Percentiles rank a stretch among this genome's conserved stretches.
Evolutionary conservation across 345 rosid species (phyloP).

Genomic region (Cardamine resedifolia): DNA sequence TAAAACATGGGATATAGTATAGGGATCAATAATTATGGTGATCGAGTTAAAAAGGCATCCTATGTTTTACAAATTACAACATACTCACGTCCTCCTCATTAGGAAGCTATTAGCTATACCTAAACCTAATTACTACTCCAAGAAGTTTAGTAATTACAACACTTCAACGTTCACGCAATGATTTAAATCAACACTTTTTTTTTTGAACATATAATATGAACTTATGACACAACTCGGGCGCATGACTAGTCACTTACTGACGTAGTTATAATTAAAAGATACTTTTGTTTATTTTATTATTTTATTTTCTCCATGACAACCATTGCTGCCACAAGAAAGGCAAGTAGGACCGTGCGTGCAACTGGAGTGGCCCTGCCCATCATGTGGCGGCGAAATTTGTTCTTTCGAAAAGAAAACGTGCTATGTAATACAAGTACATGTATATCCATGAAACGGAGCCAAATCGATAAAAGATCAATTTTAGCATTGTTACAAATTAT

Average conservation of each 20-base stretch:
- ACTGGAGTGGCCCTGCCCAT: constrained; percentile 1
- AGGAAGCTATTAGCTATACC: too few species aligned
- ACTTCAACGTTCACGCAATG: neutral
- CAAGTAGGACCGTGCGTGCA: constrained; percentile 28
- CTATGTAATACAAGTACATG: neutral
- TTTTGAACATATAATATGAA: neutral
- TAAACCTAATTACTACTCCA: neutral
- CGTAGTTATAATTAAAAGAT: neutral
- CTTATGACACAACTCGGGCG: too few species aligned
- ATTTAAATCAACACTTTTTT: neutral
- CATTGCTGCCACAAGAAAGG: constrained; percentile 9
- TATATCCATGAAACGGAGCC: neutral
- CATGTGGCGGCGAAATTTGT: constrained; percentile 14
- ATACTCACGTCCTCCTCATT: too few species aligned
- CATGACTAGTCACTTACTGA: too few species aligned
- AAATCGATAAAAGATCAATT: neutral
- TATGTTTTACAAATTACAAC: too few species aligned
- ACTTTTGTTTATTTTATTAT: neutral
- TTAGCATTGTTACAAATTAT: neutral
- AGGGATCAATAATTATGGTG: too few species aligned
- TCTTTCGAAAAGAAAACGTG: neutral
- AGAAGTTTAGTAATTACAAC: neutral
- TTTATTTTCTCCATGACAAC: neutral
- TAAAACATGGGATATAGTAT: too few species aligned
- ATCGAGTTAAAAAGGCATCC: too few species aligned